Evolutionary conservation across 441 rosid species (phyloP), one percentile per base, ranked within the genome.

Genomic region (Pelargonium myrrhifolium): DNA sequence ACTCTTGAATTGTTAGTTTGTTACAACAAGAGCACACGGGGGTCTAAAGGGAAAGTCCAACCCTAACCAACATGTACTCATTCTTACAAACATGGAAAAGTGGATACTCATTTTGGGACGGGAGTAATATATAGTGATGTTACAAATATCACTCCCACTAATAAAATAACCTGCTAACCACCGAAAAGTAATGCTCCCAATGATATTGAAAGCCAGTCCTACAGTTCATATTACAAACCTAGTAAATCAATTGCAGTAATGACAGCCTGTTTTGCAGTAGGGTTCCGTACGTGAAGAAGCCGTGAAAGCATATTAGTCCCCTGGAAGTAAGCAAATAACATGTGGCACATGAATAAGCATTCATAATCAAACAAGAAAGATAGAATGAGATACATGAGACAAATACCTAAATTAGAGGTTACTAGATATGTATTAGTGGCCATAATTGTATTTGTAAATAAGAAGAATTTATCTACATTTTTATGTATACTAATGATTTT

Each of bases 271-370:
- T 92, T 95, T 76, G 99, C 97, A 65, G 94, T 87, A 68, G 89
- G 97, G 67, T 88, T 85, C 58, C 92, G 86, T 67, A 94, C 99
- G 80, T 94, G 94, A 83, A 94, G 98, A 84, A 94, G 97, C 73
- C 93, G 80, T 65, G 99, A 92, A 80, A 92, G 97, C 99, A 95
- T 92, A 80, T 95, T 95, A 43, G 99, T 95, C 65, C 99, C 99
- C 99, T 95, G 93, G 71, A 69, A 67, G 73, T 74, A 81, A 69
- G 60, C 71, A 68, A 73, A 76, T 17, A 9, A 37, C 45, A 35
- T 62, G n/a, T 39, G 37, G 26, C 68, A 28, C 60, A 42, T 61
- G 1, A 66, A 62, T 35, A 62, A 62, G 17, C 28, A 56, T 9
- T 18, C 21, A n/a, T 31, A 35, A 62, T 15, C 20, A 56, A 21